These are phyloP conservation scores for Clathrus columnatus DNA, from an alignment of 768 basidiomycete species.

Conservation along the genomic window DNA sequence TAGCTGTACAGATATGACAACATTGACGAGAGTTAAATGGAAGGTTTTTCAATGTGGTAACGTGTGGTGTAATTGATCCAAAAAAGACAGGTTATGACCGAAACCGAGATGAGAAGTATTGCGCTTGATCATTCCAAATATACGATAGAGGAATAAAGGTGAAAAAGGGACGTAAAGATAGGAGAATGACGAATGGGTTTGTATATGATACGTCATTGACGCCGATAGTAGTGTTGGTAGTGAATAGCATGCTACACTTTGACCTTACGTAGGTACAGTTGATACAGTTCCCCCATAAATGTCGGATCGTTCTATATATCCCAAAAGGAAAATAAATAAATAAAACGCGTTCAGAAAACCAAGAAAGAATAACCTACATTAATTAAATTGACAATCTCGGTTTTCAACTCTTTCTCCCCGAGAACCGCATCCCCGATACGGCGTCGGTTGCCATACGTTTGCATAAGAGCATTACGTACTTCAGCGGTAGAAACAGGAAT, in stretches of 20 bases:
- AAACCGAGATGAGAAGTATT: no score
- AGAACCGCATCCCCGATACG: not conserved
- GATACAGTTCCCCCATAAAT: slow-evolving; percentile 7
- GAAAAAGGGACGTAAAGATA: no score
- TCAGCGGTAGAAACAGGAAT: not conserved
- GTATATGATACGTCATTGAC: no score
- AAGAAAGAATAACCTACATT: not conserved
- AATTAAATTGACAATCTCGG: slow-evolving; percentile 8
- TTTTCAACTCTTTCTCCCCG: not conserved
- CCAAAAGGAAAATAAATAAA: not conserved
- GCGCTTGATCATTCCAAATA: no score
- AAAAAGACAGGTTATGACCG: no score
- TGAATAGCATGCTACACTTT: slow-evolving; percentile 3
- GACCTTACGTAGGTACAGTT: slow-evolving; percentile 4
- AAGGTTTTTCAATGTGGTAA: no score
- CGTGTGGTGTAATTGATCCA: no score
- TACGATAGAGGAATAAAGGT: no score
- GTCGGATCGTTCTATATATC: slow-evolving; percentile 4
- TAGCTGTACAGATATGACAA: no score
- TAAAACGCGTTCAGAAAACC: not conserved
- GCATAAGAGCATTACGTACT: slow-evolving; percentile 3
- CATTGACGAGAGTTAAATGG: no score
- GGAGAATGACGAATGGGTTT: no score
- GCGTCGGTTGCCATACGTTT: not conserved
- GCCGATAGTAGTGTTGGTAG: no score